Evolutionary conservation across 768 basidiomycete genomes (phyloP), one percentile per base, ranked within the genome.

Genomic region (Chalciporus pseudorubinellus): DNA sequence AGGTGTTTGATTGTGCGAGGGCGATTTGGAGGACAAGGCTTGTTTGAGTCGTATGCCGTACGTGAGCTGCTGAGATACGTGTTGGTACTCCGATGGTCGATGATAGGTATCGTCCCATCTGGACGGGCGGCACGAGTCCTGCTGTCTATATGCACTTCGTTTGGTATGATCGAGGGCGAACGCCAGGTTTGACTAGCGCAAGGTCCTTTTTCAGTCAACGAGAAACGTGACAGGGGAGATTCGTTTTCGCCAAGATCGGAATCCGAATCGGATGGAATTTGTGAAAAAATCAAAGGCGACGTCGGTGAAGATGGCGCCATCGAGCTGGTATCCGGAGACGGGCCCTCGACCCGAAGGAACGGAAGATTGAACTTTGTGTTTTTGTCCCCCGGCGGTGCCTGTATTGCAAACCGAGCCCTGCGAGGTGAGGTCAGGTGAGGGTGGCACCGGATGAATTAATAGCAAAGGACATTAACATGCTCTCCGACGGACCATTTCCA

Each of bases 361-460:
- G 55, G 53, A 6, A 61, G 33, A 56, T 53, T 47, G 51, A 56
- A 60, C 53, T 28, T 50, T 52, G 62, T 49, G 47, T 36, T 58
- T 53, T 26, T 3, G 24, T 14, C 22, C 42, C n/a, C n/a, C n/a
- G n/a, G n/a, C n/a, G 20, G 59, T 55, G 49, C 56, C 56, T 51
- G 56, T 34, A 36, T 40, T 44, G 52, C 22, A 48, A 43, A 34
- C 22, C 13, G 44, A 51, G 43, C 6, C 16, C 46, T 46, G 22
- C 19, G 34, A 46, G 16, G 26, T 14, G 13, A 44, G 24, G 48
- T 59, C 59, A 58, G 44, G 34, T 38, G 47, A 42, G 29, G 38
- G 29, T 31, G 36, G 55, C 44, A 64, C 34, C 29, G 39, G 43
- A 56, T 28, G n/a, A 50, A 56, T 40, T 11, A 22, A 21, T 40